Evolutionary conservation across 2,329 filamentous ascomycete species (phyloP).

Genomic region (Aspergillus calidoustus): DNA sequence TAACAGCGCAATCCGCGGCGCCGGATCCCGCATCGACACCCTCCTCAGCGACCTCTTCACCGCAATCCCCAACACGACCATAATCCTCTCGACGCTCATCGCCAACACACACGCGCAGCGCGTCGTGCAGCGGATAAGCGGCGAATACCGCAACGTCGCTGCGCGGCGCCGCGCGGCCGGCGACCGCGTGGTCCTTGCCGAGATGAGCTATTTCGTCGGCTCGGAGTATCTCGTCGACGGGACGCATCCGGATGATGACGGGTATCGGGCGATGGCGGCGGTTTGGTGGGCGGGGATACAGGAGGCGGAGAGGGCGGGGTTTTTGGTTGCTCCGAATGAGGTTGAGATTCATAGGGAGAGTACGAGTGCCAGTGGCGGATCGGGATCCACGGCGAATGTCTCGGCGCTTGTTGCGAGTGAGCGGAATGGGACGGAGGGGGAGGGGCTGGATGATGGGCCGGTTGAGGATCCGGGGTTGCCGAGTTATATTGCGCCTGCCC

Average conservation of each 20-base stretch:
- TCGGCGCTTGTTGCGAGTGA: neutral
- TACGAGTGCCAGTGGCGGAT: neutral
- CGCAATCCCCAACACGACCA: conserved; percentile 30
- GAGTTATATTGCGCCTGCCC: conserved; percentile 9
- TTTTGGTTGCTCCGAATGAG: conserved; percentile 4
- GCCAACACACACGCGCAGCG: conserved; percentile 23
- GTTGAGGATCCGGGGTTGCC: conserved; percentile 11
- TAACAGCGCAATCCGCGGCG: conserved; percentile 24
- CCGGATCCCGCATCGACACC: conserved; percentile 29
- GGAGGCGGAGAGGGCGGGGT: conserved; percentile 20
- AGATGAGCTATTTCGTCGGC: conserved; percentile 31
- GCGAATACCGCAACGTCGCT: conserved; percentile 32
- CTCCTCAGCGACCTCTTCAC: conserved; percentile 32
- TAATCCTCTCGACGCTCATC: conserved; percentile 41
- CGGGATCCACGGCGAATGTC: neutral
- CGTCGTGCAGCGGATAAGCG: conserved; percentile 24
- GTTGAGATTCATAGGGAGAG: neutral
- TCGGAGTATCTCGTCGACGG: conserved; percentile 25
- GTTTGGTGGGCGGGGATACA: conserved; percentile 34
- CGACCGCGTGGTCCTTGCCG: conserved; percentile 31
- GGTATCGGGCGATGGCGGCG: conserved; percentile 34
- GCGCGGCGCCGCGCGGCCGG: conserved; percentile 24
- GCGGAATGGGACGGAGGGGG: neutral
- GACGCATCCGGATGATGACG: conserved; percentile 29
- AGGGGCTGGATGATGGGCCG: conserved; percentile 9